phyloP scores from a whole-genome alignment of 768 basidiomycete species.

The Phallus indusiatus region DNA sequence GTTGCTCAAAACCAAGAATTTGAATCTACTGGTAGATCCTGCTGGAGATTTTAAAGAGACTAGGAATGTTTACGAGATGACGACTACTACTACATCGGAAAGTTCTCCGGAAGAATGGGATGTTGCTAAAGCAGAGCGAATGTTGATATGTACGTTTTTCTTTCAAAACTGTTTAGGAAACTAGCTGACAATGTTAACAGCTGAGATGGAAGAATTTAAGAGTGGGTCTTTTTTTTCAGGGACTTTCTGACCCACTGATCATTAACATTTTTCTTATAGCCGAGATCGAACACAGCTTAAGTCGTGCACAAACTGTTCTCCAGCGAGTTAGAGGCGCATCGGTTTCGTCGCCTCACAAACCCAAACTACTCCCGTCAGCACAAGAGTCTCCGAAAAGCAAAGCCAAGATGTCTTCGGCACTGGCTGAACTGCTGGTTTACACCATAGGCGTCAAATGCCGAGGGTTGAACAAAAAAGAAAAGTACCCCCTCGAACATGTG shows the following conservation, averaged over 20 bases:
- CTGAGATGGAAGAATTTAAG: slow-evolving; percentile 6
- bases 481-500: slow-evolving; percentile 80
- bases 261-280: neutral
- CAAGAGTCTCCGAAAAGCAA: slow-evolving; percentile 25
- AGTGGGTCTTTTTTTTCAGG: neutral
- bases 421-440: slow-evolving; percentile 77
- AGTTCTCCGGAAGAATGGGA: slow-evolving; percentile 26
- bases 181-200: neutral
- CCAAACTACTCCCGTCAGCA: neutral
- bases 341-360: neutral
- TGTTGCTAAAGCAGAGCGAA: slow-evolving; percentile 25
- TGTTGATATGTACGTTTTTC: slow-evolving; percentile 8
- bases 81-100: slow-evolving; percentile 33
- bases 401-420: slow-evolving; percentile 61
- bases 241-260: neutral
- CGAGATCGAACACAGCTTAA: slow-evolving; percentile 8
- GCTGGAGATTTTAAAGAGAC: slow-evolving; percentile 13
- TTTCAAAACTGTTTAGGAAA: neutral
- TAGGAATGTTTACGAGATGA: slow-evolving; percentile 28
- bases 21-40: slow-evolving; percentile 42
- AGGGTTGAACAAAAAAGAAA: slow-evolving; percentile 78
- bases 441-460: slow-evolving; percentile 93
- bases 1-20: slow-evolving; percentile 84
- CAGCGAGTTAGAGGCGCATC: slow-evolving; percentile 9
- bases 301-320: slow-evolving; percentile 6